Conservation (phyloP, 1,284 basidiomycete genomes). For the Trichosporon sp. region DNA sequence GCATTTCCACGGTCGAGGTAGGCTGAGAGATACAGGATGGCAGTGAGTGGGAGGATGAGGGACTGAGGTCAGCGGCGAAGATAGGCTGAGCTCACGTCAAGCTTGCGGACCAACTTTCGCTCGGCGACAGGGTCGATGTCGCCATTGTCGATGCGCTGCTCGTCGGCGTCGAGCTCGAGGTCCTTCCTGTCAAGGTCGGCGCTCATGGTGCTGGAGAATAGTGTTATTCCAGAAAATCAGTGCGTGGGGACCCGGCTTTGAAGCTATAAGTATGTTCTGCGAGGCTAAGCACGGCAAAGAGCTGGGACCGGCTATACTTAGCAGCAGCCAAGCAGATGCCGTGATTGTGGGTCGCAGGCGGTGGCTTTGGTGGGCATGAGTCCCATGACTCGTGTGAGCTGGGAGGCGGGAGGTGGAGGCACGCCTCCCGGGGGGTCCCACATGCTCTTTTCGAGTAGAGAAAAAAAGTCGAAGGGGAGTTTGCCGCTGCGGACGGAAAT, state of each 20-base stretch:
- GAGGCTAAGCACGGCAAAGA: background rate
- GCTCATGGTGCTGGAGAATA: background rate
- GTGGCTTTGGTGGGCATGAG: background rate
- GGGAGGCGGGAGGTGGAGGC: background rate
- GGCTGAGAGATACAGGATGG: conserved; percentile 26
- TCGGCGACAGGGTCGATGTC: conserved; percentile 2
- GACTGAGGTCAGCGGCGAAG: background rate
- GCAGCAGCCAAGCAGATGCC: background rate
- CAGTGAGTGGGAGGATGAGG: conserved; percentile 26
- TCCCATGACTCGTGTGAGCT: background rate
- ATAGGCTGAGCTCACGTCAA: background rate
- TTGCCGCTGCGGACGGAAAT: conserved; percentile 1
- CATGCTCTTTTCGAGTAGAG: background rate
- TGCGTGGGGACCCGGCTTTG: background rate
- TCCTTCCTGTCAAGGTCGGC: background rate
- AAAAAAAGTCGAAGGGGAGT: background rate
- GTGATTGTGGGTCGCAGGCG: background rate
- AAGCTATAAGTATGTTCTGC: background rate
- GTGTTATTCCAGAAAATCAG: background rate
- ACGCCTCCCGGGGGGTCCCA: background rate
- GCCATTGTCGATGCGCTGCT: background rate
- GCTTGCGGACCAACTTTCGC: background rate
- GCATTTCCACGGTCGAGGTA: conserved; percentile 38
- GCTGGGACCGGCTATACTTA: background rate
- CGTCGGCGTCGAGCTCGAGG: background rate